phyloP scores from a whole-genome alignment of 2,329 filamentous ascomycete species.

The Diaporthe caulivora region DNA sequence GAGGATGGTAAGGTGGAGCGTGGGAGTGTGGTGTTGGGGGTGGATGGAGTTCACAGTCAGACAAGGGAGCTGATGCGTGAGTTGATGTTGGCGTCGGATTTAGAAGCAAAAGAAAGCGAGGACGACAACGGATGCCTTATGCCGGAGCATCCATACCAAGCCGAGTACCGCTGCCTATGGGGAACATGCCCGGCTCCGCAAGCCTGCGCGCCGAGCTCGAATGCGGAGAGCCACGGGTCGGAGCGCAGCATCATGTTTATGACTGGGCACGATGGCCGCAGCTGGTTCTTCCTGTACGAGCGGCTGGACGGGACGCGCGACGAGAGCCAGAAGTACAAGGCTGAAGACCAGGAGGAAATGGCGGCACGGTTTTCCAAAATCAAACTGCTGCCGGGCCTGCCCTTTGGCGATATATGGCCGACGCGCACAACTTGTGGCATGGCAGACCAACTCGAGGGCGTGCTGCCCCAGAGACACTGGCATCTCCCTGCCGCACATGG shows the following conservation, averaged over 20 bases:
- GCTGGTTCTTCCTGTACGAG: conserved; percentile 51
- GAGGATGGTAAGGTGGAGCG: conserved; percentile 41
- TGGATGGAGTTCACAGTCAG: conserved; percentile 56
- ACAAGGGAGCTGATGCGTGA: conserved; percentile 48
- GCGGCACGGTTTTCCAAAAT: conserved; percentile 46
- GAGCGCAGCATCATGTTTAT: conserved; percentile 48
- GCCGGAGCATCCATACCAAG: conserved; percentile 48
- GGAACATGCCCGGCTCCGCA: conserved; percentile 45
- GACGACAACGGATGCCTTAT: conserved; percentile 22
- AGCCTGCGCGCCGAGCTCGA: conserved; percentile 41
- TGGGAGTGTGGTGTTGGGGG: conserved; percentile 54
- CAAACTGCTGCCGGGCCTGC: conserved; percentile 44
- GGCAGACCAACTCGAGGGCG: conserved; percentile 53
- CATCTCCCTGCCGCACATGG: not conserved
- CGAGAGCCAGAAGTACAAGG: conserved; percentile 44
- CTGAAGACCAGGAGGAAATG: conserved; percentile 45
- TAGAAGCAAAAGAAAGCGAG: conserved; percentile 12
- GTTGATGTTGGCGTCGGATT: conserved; percentile 44
- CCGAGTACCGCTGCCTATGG: conserved; percentile 51
- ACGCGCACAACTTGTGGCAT: conserved; percentile 46
- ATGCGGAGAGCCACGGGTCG: conserved; percentile 48
- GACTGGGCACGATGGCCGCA: conserved; percentile 44
- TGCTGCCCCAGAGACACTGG: conserved; percentile 51
- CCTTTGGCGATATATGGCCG: conserved; percentile 48
- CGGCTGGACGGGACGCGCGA: conserved; percentile 44